Percentiles rank a stretch among this genome's conserved stretches.
These are phyloP conservation scores for Lactifluus echinatus DNA, from an alignment of 768 basidiomycete species.

Conservation along the genomic window DNA sequence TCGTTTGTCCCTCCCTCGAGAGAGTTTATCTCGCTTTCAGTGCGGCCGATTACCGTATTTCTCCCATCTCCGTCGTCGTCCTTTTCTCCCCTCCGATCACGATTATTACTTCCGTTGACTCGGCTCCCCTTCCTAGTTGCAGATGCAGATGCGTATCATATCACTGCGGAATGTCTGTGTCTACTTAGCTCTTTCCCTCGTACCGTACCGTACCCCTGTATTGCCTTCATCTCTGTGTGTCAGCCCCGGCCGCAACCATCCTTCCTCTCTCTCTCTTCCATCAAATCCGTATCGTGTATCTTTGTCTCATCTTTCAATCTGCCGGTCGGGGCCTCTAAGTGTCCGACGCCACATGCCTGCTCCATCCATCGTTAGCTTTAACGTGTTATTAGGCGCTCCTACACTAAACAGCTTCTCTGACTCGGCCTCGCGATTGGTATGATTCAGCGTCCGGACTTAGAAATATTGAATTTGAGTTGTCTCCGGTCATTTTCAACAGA, in stretches of 20 bases:
- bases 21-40: constrained; percentile 12
- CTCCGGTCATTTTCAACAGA: not conserved
- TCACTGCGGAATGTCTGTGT: no score
- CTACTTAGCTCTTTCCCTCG: no score
- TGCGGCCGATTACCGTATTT: constrained; percentile 13
- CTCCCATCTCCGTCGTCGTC: constrained; percentile 5
- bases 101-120: constrained; percentile 14
- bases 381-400: not conserved
- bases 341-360: constrained; percentile 5
- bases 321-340: not conserved
- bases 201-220: not conserved
- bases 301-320: not conserved
- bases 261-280: not conserved
- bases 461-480: not conserved
- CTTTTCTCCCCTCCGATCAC: constrained; percentile 1
- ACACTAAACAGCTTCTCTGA: not conserved
- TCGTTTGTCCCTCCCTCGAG: not conserved
- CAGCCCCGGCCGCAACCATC: not conserved
- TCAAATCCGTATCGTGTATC: constrained; percentile 1
- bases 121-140: not conserved
- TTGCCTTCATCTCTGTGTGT: not conserved
- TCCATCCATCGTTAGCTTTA: not conserved
- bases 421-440: not conserved
- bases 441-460: not conserved
- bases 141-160: no score